A percentile compares a stretch with the other conserved stretches of the same genome.
Evolutionary conservation across 768 basidiomycete species (phyloP).

Genomic region (Naematelia aurantialba): DNA sequence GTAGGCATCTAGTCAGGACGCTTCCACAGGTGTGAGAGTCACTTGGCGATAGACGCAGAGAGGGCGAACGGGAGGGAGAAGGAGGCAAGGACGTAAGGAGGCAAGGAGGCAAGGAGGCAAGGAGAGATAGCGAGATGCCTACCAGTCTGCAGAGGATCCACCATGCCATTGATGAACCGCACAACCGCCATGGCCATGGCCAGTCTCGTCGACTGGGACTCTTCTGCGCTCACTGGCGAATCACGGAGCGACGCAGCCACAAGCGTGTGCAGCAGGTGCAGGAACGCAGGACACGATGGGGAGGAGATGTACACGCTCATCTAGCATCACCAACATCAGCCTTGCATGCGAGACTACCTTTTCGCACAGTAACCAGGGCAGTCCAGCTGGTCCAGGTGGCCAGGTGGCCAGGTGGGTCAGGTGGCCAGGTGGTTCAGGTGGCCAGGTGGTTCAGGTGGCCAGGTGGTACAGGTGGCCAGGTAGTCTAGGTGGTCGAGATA

Average conservation of each 20-base stretch:
- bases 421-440: too few relatives aligned
- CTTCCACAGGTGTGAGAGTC: too few relatives aligned
- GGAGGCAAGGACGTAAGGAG: not conserved
- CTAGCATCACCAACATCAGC: constrained; percentile 12
- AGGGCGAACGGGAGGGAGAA: not conserved
- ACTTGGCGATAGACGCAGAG: not conserved
- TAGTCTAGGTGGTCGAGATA: too few relatives aligned
- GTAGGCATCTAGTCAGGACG: constrained; percentile 1
- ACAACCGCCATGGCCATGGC: constrained; percentile 76
- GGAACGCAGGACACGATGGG: constrained; percentile 44
- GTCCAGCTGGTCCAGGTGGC: too few relatives aligned
- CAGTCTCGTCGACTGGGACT: constrained; percentile 59
- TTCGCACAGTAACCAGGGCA: too few relatives aligned
- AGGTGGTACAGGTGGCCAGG: not conserved
- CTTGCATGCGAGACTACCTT: not conserved
- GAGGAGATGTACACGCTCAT: constrained; percentile 45
- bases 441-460: too few relatives aligned
- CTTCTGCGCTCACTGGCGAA: constrained; percentile 20
- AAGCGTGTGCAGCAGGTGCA: constrained; percentile 44
- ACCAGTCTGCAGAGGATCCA: constrained; percentile 83
- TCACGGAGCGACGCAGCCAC: constrained; percentile 31
- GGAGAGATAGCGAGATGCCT: constrained; percentile 6
- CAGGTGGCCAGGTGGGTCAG: too few relatives aligned
- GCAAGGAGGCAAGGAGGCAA: not conserved
- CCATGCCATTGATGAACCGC: constrained; percentile 87